A percentile compares a stretch with the other conserved stretches of the same genome.
Evolutionary conservation across 148 eudicot species (phyloP).

Genomic region (Linanthus parryae): DNA sequence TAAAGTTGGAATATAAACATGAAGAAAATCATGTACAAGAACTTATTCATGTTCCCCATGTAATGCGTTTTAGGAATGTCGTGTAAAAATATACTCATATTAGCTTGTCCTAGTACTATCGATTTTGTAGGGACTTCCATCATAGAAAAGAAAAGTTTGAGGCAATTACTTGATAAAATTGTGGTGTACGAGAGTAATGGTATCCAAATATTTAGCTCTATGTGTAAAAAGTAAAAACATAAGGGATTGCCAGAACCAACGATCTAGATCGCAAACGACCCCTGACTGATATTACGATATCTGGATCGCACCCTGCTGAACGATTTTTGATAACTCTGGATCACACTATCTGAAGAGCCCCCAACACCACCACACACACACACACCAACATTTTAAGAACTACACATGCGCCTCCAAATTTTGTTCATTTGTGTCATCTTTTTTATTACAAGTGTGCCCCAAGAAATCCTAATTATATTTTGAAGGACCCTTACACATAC

Average conservation of each 20-base stretch:
- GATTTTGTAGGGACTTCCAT: not conserved
- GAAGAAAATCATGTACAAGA: not conserved
- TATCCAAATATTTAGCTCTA: too few species aligned
- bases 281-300: too few species aligned
- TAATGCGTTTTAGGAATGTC: too few species aligned
- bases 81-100: not conserved
- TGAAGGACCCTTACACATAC: not conserved
- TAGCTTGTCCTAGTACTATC: not conserved
- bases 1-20: not conserved
- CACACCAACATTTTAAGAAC: not conserved
- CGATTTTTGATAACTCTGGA: too few species aligned
- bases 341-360: too few species aligned
- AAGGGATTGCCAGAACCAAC: not conserved
- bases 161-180: too few species aligned
- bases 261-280: too few species aligned
- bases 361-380: not conserved
- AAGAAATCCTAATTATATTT: not conserved
- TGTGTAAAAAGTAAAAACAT: not conserved
- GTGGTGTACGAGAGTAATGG: too few species aligned
- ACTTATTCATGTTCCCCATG: not conserved
- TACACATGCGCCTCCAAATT: not conserved
- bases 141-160: too few species aligned
- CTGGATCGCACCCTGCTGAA: too few species aligned
- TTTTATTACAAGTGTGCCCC: not conserved
- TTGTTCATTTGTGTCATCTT: not conserved